Evolutionary conservation across 306 rosid species (phyloP), one percentile per base, ranked within the genome.

Genomic region (Vigna mungo): DNA sequence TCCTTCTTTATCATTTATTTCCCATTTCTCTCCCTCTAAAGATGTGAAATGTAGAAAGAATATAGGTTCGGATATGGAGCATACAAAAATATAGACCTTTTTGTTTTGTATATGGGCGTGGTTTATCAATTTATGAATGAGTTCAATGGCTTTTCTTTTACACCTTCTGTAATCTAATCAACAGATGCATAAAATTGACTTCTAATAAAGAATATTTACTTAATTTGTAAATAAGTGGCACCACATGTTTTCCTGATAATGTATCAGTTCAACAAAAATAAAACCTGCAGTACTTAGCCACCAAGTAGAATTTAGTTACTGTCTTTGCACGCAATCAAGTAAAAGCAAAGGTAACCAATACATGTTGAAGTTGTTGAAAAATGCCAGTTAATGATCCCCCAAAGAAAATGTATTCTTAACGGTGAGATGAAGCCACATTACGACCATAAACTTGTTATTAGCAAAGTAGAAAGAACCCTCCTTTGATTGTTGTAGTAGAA

Each of bases 61-160:
- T 43, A 74, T 74, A 23, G 12, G 11, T 75, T 34, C 49, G 48
- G 61, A 59, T 46, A 59, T 46, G 48, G 21, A 75, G 8, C 43
- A 48, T 30, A 4, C 48, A 60, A 60, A 60, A 60, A 44, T 16
- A 61, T 46, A 47, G 30, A 61, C 10, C 21, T 9, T 32, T 75
- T 8, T 47, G 27, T 36, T 39, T 41, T 43, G 7, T 34, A 18
- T 25, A 47, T 48, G 34, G 9, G 44, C 79, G 47, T 61, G 27
- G 34, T 32, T 74, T 18, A 8, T 74, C 71, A 74, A 34, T 27
- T 74, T 1, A 10, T 44, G 69, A 44, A 46, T 59, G 51, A 36
- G 23, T 37, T 53, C 23, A 53, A 71, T 32, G 17, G 52, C 34
- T 49, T 49, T 18, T 48, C 32, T 52, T 39, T 53, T 36, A 71